These are phyloP conservation scores for Vaccinium vitisidaea DNA, from an alignment of 148 eudicot genomes.

Conservation along the genomic window DNA sequence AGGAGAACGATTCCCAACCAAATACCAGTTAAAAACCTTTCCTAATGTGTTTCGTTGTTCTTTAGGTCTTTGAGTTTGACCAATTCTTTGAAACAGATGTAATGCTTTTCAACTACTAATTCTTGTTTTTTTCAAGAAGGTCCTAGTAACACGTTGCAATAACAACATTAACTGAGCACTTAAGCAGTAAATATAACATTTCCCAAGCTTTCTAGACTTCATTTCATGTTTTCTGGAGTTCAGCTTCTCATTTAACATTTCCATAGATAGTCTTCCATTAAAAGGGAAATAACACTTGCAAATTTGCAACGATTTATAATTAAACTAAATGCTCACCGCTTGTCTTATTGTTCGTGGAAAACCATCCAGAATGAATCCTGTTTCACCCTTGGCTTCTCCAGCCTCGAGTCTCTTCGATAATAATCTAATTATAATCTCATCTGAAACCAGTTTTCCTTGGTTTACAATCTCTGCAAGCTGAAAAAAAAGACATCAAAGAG, in stretches of 20 bases:
- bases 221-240: not conserved
- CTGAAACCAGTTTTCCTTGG: slow-evolving; percentile 92
- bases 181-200: not conserved
- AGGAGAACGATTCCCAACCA: not conserved
- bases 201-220: not conserved
- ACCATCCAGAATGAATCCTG: slow-evolving; percentile 96
- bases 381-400: slow-evolving; percentile 87
- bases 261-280: not conserved
- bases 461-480: slow-evolving; percentile 94
- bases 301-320: not conserved
- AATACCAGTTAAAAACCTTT: not conserved
- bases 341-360: slow-evolving; percentile 97
- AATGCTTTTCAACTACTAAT: not conserved
- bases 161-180: not conserved
- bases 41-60: not conserved
- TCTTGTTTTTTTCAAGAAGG: not conserved
- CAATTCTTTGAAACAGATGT: not conserved
- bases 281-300: not conserved
- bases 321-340: slow-evolving; percentile 57
- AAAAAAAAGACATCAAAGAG: slow-evolving; percentile 28
- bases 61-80: not conserved
- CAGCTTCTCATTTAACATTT: not conserved
- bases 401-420: slow-evolving; percentile 91
- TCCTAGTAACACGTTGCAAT: not conserved
- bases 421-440: slow-evolving; percentile 79